Evolutionary conservation across 371 early-diverging fungal species (phyloP).

Genomic region (Rhizopus arrhizus): DNA sequence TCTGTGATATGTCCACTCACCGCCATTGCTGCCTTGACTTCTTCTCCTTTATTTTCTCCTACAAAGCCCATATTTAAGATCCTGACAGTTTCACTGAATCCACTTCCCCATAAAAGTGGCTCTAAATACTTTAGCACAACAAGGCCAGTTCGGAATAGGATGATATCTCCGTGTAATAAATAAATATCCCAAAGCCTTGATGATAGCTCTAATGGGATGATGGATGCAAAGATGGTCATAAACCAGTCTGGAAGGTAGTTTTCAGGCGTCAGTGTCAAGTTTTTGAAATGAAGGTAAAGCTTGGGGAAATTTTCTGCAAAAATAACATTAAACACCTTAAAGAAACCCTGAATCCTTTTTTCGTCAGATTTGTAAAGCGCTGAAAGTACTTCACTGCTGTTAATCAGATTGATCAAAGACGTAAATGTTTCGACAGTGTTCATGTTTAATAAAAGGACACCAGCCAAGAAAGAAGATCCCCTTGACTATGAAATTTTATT

Average conservation of each 20-base stretch:
- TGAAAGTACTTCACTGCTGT: conserved; percentile 37
- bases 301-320: conserved; percentile 58
- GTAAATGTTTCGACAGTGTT: conserved; percentile 39
- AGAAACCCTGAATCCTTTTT: conserved; percentile 46
- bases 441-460: conserved; percentile 53
- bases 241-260: conserved; percentile 56
- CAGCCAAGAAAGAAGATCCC: conserved; percentile 54
- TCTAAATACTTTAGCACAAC: conserved; percentile 52
- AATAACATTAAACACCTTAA: conserved; percentile 53
- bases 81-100: conserved; percentile 50
- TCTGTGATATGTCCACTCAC: conserved; percentile 52
- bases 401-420: conserved; percentile 41
- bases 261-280: conserved; percentile 51
- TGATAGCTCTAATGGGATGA: conserved; percentile 52
- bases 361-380: conserved; percentile 45
- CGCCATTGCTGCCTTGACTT: conserved; percentile 49
- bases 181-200: conserved; percentile 54
- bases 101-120: conserved; percentile 54
- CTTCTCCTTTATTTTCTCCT: conserved; percentile 39
- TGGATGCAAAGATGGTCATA: conserved; percentile 54
- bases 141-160: conserved; percentile 50
- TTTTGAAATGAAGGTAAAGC: conserved; percentile 54
- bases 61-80: conserved; percentile 43
- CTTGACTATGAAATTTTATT: conserved; percentile 30
- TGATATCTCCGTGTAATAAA: conserved; percentile 51